phyloP scores from a whole-genome alignment of 306 rosid species.

The Vigna angularis region DNA sequence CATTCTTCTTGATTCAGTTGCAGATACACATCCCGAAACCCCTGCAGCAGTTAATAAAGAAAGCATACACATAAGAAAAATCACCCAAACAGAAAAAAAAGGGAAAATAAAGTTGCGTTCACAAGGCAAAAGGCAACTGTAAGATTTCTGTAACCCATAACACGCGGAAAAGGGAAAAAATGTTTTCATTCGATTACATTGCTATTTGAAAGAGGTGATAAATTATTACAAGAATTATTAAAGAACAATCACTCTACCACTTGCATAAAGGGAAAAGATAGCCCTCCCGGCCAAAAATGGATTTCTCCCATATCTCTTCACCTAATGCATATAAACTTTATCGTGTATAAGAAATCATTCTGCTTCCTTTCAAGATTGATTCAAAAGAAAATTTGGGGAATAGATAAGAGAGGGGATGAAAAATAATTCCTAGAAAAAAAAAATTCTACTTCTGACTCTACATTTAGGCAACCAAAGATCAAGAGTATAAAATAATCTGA shows the following conservation, averaged over 20 bases:
- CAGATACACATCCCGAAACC: too few species aligned
- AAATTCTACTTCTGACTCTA: constrained; percentile 79
- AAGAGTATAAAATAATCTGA: constrained; percentile 45
- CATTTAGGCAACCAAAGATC: constrained; percentile 56
- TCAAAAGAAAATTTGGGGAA: constrained; percentile 41
- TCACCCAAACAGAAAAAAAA: too few species aligned
- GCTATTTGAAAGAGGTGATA: constrained; percentile 53
- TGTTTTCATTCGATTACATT: constrained; percentile 54
- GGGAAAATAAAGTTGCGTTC: constrained; percentile 12
- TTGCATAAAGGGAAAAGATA: constrained; percentile 56
- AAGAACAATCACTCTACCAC: constrained; percentile 65
- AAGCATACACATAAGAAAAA: too few species aligned
- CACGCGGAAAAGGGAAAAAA: neutral
- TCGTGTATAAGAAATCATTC: constrained; percentile 65
- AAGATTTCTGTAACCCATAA: constrained; percentile 14
- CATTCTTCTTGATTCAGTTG: too few species aligned
- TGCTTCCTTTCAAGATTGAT: constrained; percentile 60
- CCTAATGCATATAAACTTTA: constrained; percentile 63
- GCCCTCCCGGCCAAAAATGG: constrained; percentile 71
- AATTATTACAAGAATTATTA: constrained; percentile 70
- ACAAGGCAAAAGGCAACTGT: neutral
- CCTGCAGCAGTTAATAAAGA: too few species aligned
- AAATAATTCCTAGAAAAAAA: constrained; percentile 59
- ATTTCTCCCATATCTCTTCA: constrained; percentile 58
- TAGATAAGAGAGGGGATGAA: constrained; percentile 3